phyloP scores from a whole-genome alignment of 2,329 filamentous ascomycete genomes.

The Colletotrichum lupini region DNA sequence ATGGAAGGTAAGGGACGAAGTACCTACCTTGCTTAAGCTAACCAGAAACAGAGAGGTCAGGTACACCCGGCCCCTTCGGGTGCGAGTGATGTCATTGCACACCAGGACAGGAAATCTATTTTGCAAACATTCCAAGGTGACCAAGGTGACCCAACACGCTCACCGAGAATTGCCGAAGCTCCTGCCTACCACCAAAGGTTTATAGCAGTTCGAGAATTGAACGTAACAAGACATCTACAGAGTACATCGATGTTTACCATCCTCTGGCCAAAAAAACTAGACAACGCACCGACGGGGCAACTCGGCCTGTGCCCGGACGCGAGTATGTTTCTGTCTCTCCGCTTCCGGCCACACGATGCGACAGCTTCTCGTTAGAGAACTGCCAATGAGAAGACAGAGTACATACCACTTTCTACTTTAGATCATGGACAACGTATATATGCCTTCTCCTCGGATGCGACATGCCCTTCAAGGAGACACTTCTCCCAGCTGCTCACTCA shows the following conservation, averaged over 20 bases:
- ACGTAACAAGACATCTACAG: background rate
- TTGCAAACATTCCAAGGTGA: conserved; percentile 21
- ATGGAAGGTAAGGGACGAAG: no score
- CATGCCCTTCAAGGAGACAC: background rate
- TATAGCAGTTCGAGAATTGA: background rate
- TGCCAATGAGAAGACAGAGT: background rate
- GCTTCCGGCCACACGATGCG: conserved; percentile 4
- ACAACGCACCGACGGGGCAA: background rate
- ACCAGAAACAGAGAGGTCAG: background rate
- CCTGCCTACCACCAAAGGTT: background rate
- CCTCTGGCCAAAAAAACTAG: background rate
- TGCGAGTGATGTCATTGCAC: conserved; percentile 22
- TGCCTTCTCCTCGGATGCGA: background rate
- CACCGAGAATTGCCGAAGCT: conserved; percentile 1
- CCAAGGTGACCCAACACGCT: conserved; percentile 15
- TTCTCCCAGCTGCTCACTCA: no score
- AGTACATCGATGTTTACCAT: background rate
- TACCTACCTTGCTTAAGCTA: background rate
- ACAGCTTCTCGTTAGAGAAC: conserved; percentile 5
- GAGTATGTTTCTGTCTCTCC: background rate
- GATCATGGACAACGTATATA: no score
- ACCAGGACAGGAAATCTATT: background rate
- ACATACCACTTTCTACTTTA: background rate
- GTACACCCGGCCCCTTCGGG: conserved; percentile 7
- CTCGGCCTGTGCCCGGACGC: conserved; percentile 8